phyloP scores from a whole-genome alignment of 1,139 yeast genomes.

The Zygoascus sp. region DNA sequence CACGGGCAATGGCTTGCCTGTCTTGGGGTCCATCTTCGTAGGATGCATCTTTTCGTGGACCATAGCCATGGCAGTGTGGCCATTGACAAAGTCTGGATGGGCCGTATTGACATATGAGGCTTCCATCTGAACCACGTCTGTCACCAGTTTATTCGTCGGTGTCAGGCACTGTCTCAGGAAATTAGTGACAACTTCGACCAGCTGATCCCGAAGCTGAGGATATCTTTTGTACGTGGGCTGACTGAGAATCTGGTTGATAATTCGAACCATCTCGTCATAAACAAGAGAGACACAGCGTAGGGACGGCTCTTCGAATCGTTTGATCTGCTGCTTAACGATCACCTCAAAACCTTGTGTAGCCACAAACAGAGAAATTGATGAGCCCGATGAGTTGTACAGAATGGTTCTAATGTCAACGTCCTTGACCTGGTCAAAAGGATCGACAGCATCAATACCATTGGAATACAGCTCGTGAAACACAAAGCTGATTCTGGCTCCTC shows the following conservation, averaged over 20 bases:
- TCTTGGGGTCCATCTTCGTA: conserved; percentile 83
- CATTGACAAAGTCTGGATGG: conserved; percentile 93
- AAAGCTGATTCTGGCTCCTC: conserved; percentile 97
- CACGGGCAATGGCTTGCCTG: conserved; percentile 55
- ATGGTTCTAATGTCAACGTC: conserved; percentile 96
- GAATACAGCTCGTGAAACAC: conserved; percentile 96
- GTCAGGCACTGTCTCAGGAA: conserved; percentile 72
- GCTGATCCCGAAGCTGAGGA: conserved; percentile 84
- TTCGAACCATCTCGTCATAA: conserved; percentile 90
- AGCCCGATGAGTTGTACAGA: conserved; percentile 86
- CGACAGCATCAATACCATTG: conserved; percentile 87
- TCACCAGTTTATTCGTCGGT: conserved; percentile 83
- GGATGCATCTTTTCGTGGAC: conserved; percentile 91
- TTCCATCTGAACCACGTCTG: conserved; percentile 77
- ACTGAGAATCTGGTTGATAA: conserved; percentile 75
- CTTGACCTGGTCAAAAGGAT: conserved; percentile 95
- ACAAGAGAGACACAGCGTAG: conserved; percentile 83
- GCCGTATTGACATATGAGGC: conserved; percentile 95
- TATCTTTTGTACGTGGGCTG: conserved; percentile 83
- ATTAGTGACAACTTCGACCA: conserved; percentile 72
- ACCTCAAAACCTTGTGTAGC: conserved; percentile 98
- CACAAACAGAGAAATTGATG: conserved; percentile 95
- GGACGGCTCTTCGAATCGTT: conserved; percentile 91
- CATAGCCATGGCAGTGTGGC: conserved; percentile 91
- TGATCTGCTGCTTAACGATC: conserved; percentile 90